Evolutionary conservation across 345 rosid genomes (phyloP).

Genomic region (Isatis tinctoria): DNA sequence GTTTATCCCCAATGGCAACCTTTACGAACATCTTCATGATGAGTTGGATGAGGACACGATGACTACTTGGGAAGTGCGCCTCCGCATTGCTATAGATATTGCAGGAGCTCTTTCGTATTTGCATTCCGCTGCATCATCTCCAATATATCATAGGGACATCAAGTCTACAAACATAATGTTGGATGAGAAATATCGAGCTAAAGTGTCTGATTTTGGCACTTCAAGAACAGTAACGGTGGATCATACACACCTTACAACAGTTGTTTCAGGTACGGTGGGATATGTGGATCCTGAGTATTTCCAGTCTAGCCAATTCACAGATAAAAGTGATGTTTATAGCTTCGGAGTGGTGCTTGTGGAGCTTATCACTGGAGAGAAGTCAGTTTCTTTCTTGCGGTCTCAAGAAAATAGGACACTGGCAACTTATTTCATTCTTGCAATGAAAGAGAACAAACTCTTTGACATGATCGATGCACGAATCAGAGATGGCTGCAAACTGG

Average conservation of each 20-base stretch:
- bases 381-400: slow-evolving; percentile 16
- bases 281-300: slow-evolving; percentile 27
- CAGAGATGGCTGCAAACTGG: not conserved
- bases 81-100: slow-evolving; percentile 38
- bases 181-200: slow-evolving; percentile 31
- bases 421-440: slow-evolving; percentile 10
- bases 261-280: slow-evolving; percentile 17
- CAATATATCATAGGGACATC: slow-evolving; percentile 41
- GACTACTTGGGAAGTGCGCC: slow-evolving; percentile 31
- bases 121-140: slow-evolving; percentile 37
- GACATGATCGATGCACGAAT: slow-evolving; percentile 17
- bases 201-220: slow-evolving; percentile 23
- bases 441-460: slow-evolving; percentile 9
- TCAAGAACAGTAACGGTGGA: slow-evolving; percentile 24
- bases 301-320: slow-evolving; percentile 37
- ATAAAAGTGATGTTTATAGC: slow-evolving; percentile 52
- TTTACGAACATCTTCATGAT: slow-evolving; percentile 36
- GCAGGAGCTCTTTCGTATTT: slow-evolving; percentile 38
- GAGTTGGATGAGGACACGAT: slow-evolving; percentile 17
- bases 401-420: slow-evolving; percentile 29
- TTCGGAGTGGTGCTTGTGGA: slow-evolving; percentile 44
- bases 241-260: slow-evolving; percentile 24
- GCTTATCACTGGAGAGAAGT: slow-evolving; percentile 32
- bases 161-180: slow-evolving; percentile 43
- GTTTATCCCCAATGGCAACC: slow-evolving; percentile 26